Evolutionary conservation across 306 rosid genomes (phyloP).

Genomic region (Cyamopsis tetragonoloba): DNA sequence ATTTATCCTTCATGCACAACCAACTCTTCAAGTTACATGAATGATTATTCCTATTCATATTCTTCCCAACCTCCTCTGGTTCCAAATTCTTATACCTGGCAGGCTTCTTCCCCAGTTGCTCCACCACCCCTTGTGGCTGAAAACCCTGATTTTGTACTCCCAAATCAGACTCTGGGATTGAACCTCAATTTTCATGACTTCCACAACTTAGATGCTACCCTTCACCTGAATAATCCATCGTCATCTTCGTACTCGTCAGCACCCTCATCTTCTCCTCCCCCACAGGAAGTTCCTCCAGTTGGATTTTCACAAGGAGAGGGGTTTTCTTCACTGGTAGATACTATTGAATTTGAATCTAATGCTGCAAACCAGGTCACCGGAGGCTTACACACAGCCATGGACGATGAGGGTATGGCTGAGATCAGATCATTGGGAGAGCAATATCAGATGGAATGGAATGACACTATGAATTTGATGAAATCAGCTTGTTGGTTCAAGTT

Average conservation of each 20-base stretch:
- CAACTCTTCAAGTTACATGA: constrained; percentile 33
- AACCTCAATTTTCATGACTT: constrained; percentile 80
- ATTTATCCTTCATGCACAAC: constrained; percentile 47
- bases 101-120: constrained; percentile 37
- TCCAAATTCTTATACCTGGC: constrained; percentile 40
- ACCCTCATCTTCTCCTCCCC: constrained; percentile 47
- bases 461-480: constrained; percentile 64
- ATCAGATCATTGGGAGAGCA: constrained; percentile 75
- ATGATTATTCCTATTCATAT: constrained; percentile 31
- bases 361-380: constrained; percentile 28
- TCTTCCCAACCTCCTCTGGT: constrained; percentile 20
- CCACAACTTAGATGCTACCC: constrained; percentile 44
- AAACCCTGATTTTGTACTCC: constrained; percentile 57
- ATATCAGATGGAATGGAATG: constrained; percentile 83
- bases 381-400: constrained; percentile 60
- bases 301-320: constrained; percentile 40
- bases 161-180: constrained; percentile 71
- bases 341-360: constrained; percentile 32
- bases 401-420: constrained; percentile 81
- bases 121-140: constrained; percentile 40
- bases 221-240: constrained; percentile 39
- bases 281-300: constrained; percentile 37
- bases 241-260: constrained; percentile 38
- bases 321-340: constrained; percentile 31
- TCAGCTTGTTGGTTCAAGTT: constrained; percentile 88